Conservation (phyloP, 495 filamentous ascomycete genomes). For the Glutinoglossum americanum region DNA sequence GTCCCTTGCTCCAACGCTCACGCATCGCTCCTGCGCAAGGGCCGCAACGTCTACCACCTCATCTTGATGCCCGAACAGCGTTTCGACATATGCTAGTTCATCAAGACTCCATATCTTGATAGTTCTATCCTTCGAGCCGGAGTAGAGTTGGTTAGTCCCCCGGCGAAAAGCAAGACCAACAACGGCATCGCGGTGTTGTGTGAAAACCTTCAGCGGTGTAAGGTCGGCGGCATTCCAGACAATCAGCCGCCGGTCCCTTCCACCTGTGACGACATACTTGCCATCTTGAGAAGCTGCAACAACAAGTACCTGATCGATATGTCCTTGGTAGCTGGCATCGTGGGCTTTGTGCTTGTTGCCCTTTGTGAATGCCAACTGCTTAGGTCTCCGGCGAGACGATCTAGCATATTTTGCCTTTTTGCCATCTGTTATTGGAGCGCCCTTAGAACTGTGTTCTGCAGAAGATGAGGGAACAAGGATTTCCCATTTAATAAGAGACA, state of each 20-base stretch:
- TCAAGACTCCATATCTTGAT: slow-evolving; percentile 75
- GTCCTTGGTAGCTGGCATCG: slow-evolving; percentile 46
- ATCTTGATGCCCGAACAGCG: slow-evolving; percentile 90
- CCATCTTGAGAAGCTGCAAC: slow-evolving; percentile 77
- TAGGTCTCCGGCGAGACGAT: slow-evolving; percentile 48
- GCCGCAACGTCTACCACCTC: slow-evolving; percentile 64
- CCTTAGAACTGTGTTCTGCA: slow-evolving; percentile 30
- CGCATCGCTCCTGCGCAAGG: slow-evolving; percentile 64
- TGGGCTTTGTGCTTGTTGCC: slow-evolving; percentile 41
- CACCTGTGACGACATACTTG: slow-evolving; percentile 78
- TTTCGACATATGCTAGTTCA: slow-evolving; percentile 78
- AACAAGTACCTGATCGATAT: slow-evolving; percentile 51
- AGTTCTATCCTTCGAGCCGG: slow-evolving; percentile 68
- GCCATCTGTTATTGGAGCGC: slow-evolving; percentile 13
- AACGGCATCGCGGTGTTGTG: slow-evolving; percentile 78
- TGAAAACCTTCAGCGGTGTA: slow-evolving; percentile 58
- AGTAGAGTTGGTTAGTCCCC: slow-evolving; percentile 83
- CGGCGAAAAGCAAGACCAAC: slow-evolving; percentile 66
- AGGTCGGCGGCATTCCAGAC: slow-evolving; percentile 68
- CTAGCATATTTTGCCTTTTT: slow-evolving; percentile 39
- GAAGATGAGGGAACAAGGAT: slow-evolving; percentile 24
- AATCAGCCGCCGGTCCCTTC: slow-evolving; percentile 56
- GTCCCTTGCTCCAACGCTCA: slow-evolving; percentile 76
- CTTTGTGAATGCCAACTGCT: slow-evolving; percentile 39
- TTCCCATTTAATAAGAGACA: slow-evolving; percentile 71